Base-by-base conservation (phyloP, 2,329 filamentous ascomycete species). In the Rhytidhysteron rufulum region DNA sequence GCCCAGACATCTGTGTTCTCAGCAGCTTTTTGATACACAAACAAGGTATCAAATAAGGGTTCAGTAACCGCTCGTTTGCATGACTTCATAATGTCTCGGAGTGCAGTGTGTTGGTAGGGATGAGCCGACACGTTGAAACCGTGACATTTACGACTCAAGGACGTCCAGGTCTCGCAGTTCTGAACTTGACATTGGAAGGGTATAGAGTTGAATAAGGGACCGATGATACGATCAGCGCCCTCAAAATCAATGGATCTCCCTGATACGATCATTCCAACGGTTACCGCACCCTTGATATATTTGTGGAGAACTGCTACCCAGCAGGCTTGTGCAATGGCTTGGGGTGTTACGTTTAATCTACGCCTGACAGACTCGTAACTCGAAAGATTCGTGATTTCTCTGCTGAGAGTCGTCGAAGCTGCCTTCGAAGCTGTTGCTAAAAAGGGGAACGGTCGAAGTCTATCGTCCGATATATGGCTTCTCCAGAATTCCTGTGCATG, bases 121-220 rank as follows among this genome's bases (percentile, higher is more conserved):
- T 93, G 70, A 9, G 79, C 74, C 0, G 76, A 69, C 1, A 80
- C 75, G 56, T 87, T 88, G 57, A 85, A 88, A 0, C 79, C 66
- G 52, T 95, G 88, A 45, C 85, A 87, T 37, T 70, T 67, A 13
- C 67, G 70, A 17, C 88, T 70, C 1, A 88, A 62, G 0, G 77
- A 72, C 1, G 66, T 58, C 80, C 85, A 88, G 0, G 73, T 79
- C 4, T 74, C 68, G 0, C 63, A 55, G 1, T 60, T 47, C 5
- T 65, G 45, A 11, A 76, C 49, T 5, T 67, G 57, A 24, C 81
- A 65, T 40, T 78, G 74, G 57, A 85, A 88, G 0, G 90, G 88
- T 1, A 96, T 70, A 0, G 89, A 95, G 58, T 96, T 96, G 74
- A 96, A 95, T 16, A 96, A 68, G 0, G 91, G 90, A 0, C 90